phyloP scores from a whole-genome alignment of 768 basidiomycete species.

The Coprinopsis sp. region DNA sequence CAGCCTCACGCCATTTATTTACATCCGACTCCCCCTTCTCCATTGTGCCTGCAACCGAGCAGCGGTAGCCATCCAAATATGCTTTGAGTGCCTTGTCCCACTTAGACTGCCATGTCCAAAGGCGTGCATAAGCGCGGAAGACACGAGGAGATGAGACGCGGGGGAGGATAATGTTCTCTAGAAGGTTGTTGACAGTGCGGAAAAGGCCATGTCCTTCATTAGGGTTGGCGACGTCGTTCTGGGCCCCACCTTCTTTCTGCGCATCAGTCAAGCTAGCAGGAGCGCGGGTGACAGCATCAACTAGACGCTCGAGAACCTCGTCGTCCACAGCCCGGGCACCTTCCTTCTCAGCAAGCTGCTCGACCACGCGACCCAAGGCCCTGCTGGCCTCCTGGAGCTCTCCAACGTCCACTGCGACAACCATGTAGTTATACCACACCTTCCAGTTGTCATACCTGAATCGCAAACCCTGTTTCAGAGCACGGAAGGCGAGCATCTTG shows the following conservation, averaged over 20 bases:
- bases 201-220: constrained; percentile 67
- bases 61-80: constrained; percentile 81
- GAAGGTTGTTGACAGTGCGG: constrained; percentile 63
- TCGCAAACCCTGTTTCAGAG: constrained; percentile 85
- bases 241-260: constrained; percentile 21
- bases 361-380: constrained; percentile 77
- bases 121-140: constrained; percentile 79
- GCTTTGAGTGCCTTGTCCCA: constrained; percentile 81
- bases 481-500: constrained; percentile 87
- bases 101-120: constrained; percentile 66
- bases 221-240: constrained; percentile 33
- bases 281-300: constrained; percentile 74
- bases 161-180: constrained; percentile 77
- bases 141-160: constrained; percentile 74
- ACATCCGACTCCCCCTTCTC: constrained; percentile 66
- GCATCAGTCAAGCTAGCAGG: constrained; percentile 36
- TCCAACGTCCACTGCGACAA: constrained; percentile 89
- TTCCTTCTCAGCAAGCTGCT: constrained; percentile 53
- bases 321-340: constrained; percentile 67
- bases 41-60: constrained; percentile 53
- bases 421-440: constrained; percentile 98
- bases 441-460: constrained; percentile 89
- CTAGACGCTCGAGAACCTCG: constrained; percentile 85
- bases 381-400: constrained; percentile 85
- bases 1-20: constrained; percentile 68